Evolutionary conservation across 257 asterid species (phyloP), one percentile per base, ranked within the genome.

Genomic region (Cordia subcordata): DNA sequence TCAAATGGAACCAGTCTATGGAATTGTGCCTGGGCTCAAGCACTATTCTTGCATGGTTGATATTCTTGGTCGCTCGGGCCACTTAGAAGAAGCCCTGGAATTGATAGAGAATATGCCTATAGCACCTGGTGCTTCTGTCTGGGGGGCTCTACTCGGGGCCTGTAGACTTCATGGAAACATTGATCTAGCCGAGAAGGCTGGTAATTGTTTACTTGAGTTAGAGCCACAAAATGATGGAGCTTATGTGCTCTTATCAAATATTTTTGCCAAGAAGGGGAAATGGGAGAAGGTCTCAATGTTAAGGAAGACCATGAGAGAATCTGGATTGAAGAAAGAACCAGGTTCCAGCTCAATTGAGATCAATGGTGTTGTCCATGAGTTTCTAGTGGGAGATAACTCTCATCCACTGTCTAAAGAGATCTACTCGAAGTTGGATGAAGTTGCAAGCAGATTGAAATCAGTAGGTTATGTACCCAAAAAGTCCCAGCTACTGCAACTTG

Each of bases 31-130:
- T 10, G 55, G 72, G 13, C 61, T 75, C 42, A 81, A 81, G 73
- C 96, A 90, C 72, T 85, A 85, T 32, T 87, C 94, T 23, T 87
- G 93, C 82, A 65, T 85, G 82, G 88, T 87, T 58, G 97, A 87
- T 75, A 71, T 85, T 44, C 84, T 87, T 60, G 94, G 96, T 4
- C 90, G 96, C 23, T 95, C 97, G 1, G 94, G 93, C 12, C 70
- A 60, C 4, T 53, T 90, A 66, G 85, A 85, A 23, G 87, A 81
- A 27, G 94, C 95, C 4, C 59, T 61, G 58, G 63, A 58, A 54
- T 73, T 85, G 60, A 81, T 90, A 60, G 70, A 68, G 73, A 75
- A 69, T 47, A 87, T 87, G 95, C 82, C 87, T 5, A 58, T 77
- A 59, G 33, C 66, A 15, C 88, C 86, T 3, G 71, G 79, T 52